Evolutionary conservation across 768 basidiomycete species (phyloP), one percentile per base, ranked within the genome.

Genomic region (Flagelloscypha sp.): DNA sequence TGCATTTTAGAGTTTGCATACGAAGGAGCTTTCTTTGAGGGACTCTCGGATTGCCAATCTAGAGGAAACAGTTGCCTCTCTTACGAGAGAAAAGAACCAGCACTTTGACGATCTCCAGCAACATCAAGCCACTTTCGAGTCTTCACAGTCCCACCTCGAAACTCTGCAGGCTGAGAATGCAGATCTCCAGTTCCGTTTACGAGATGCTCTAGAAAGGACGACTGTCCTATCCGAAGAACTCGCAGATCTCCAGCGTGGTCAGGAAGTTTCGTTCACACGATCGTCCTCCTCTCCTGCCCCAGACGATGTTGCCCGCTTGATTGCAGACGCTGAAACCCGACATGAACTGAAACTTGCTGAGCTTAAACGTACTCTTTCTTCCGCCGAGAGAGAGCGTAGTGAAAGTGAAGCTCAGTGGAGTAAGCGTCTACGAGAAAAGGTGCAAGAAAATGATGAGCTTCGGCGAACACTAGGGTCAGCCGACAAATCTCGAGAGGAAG

Each of bases 381-480:
- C 63, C 7, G 55, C 79, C 15, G 94, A 97, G 61, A 76, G 72
- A 46, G 95, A 98, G 55, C 71, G 90, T 24, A 79, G 72, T 35
- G 92, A 94, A 33, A 72, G 73, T 20, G 94, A 98, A 48, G 81
- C 84, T 17, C 83, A 87, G 42, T 94, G 92, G 87, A 84, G 83
- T 50, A 70, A 68, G 38, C 92, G 89, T 52, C 63, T 97, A 21
- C 70, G 70, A 17, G 83, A 87, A 48, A 84, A 88, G 52, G 66
- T 72, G 16, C 70, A 69, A 43, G 92, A 94, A 53, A 61, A 80
- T 13, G 89, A 95, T 38, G 72, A 76, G 33, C 49, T 92, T 42
- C 76, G 80, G 50, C 62, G 60, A 25, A 49, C 67, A 27, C 51
- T 90, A 24, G 76, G 72, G 13, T 66, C 65, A 8, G 67, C 72